phyloP scores from a whole-genome alignment of 768 basidiomycete species.

The Lactarius akahatsu region DNA sequence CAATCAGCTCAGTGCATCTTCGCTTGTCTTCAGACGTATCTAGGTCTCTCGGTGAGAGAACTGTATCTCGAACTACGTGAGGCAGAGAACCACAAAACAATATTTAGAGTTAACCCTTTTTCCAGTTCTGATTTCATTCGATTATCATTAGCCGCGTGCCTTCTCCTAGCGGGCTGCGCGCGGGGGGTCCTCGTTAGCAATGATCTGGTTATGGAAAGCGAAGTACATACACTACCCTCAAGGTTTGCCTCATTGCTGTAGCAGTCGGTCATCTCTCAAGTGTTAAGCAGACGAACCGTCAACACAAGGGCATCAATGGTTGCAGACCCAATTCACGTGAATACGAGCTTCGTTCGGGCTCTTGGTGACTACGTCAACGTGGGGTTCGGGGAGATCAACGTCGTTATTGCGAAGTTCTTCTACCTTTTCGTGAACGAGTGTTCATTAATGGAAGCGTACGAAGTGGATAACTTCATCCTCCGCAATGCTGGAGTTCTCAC shows the following conservation, averaged over 20 bases:
- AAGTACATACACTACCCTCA: slow-evolving; percentile 52
- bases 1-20: slow-evolving; percentile 50
- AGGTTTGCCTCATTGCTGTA: slow-evolving; percentile 43
- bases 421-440: slow-evolving; percentile 58
- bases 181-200: slow-evolving; percentile 44
- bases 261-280: slow-evolving; percentile 2
- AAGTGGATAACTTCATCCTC: slow-evolving; percentile 71
- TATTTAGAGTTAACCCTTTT: slow-evolving; percentile 7
- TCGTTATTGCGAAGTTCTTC: slow-evolving; percentile 61
- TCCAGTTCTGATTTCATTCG: slow-evolving; percentile 54
- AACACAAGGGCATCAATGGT: slow-evolving; percentile 43
- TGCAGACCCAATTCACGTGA: slow-evolving; percentile 61
- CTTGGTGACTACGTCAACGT: slow-evolving; percentile 52
- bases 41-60: slow-evolving; percentile 37
- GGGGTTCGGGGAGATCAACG: slow-evolving; percentile 49
- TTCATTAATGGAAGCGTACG: slow-evolving; percentile 59
- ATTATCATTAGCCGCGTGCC: slow-evolving; percentile 57
- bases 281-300: slow-evolving; percentile 46
- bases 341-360: slow-evolving; percentile 54
- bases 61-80: slow-evolving; percentile 21
- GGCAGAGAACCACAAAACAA: background rate
- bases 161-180: slow-evolving; percentile 68
- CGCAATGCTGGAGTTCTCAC: slow-evolving; percentile 59
- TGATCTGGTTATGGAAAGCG: slow-evolving; percentile 49
- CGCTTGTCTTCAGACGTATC: slow-evolving; percentile 44